Percentiles rank a stretch among this genome's conserved stretches.
These are phyloP conservation scores for Tuber indicum DNA, from an alignment of 495 filamentous ascomycete species.

Conservation along the genomic window DNA sequence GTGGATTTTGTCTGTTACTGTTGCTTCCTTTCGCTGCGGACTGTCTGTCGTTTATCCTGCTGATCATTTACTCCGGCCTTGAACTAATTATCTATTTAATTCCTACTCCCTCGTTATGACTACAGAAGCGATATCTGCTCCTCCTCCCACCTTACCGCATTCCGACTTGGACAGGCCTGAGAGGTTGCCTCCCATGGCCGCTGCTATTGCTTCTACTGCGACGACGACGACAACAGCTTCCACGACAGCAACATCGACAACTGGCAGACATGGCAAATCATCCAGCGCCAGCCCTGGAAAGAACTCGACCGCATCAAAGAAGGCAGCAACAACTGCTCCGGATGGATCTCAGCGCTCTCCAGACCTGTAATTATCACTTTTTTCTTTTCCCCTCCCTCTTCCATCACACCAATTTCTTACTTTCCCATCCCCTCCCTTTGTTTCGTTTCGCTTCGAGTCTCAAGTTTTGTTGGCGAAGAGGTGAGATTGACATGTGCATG, in stretches of 20 bases:
- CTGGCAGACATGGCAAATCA: slow-evolving; percentile 25
- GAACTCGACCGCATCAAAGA: slow-evolving; percentile 27
- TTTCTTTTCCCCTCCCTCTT: slow-evolving; percentile 8
- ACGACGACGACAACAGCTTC: slow-evolving; percentile 17
- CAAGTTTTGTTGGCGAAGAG: slow-evolving; percentile 27
- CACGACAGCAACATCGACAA: slow-evolving; percentile 17
- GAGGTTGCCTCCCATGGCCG: slow-evolving; percentile 33
- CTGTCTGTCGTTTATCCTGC: slow-evolving; percentile 31
- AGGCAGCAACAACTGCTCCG: slow-evolving; percentile 17
- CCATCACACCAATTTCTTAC: neutral
- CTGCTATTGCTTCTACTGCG: slow-evolving; percentile 23
- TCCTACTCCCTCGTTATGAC: slow-evolving; percentile 15
- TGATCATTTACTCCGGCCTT: slow-evolving; percentile 33
- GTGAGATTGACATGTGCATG: slow-evolving; percentile 46
- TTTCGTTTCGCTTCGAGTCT: slow-evolving; percentile 7
- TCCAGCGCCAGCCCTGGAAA: slow-evolving; percentile 36
- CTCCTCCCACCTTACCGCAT: slow-evolving; percentile 17
- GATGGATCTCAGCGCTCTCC: slow-evolving; percentile 31
- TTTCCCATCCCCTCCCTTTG: slow-evolving; percentile 14
- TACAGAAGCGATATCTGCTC: slow-evolving; percentile 31
- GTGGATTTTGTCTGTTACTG: slow-evolving; percentile 26
- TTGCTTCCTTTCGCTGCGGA: slow-evolving; percentile 28
- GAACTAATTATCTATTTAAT: slow-evolving; percentile 25
- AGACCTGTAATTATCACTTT: slow-evolving; percentile 26
- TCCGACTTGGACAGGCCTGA: slow-evolving; percentile 29